Percentiles rank a stretch among this genome's conserved stretches.
Conservation (phyloP, 768 basidiomycete genomes). For the Auricularia heimuer region DNA sequence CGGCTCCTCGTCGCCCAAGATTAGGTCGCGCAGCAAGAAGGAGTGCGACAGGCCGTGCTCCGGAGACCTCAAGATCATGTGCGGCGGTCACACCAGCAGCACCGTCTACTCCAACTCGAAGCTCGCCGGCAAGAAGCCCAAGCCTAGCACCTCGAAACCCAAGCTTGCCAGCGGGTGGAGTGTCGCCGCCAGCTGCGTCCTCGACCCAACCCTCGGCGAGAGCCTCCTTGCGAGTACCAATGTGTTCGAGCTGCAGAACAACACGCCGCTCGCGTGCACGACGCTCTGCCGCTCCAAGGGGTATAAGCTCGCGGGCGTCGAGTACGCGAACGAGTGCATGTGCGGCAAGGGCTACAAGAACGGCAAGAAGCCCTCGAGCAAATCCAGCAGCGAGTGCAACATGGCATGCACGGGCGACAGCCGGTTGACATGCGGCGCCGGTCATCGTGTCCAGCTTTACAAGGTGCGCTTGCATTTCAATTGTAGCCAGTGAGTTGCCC, state of each 20-base stretch:
- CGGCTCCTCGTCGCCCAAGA: neutral
- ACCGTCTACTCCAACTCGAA: neutral
- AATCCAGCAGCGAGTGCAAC: neutral
- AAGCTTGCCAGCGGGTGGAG: neutral
- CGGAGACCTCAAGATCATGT: neutral
- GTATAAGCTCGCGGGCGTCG: neutral
- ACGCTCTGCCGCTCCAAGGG: neutral
- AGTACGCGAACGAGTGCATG: neutral
- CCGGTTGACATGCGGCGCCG: neutral
- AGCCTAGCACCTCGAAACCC: neutral
- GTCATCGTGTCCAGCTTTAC: neutral
- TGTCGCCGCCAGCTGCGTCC: neutral
- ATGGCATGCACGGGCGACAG: neutral
- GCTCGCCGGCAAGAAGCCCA: neutral
- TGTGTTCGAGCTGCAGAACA: neutral
- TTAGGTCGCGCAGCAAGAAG: neutral
- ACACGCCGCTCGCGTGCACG: neutral
- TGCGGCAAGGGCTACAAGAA: neutral
- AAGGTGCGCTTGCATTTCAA: neutral
- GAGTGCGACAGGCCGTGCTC: neutral
- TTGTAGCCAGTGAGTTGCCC: no score
- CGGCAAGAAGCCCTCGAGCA: neutral
- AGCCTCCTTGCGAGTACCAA: neutral
- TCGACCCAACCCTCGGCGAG: neutral
- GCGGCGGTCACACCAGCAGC: neutral